Conservation (phyloP, 495 filamentous ascomycete species). For the Endocarpon pusillum region DNA sequence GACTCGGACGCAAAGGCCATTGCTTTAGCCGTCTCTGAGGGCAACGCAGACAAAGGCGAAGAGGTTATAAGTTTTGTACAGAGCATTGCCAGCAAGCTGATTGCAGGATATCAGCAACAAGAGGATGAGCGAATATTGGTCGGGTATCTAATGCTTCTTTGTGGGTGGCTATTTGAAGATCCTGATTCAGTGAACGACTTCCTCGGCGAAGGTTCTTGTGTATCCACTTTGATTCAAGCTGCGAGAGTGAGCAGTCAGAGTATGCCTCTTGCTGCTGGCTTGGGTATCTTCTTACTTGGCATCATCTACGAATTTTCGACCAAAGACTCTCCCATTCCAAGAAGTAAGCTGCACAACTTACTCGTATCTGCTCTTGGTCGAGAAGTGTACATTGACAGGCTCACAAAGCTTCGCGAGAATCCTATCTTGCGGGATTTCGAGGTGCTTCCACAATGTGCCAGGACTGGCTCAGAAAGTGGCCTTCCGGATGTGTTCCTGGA, state of each 20-base stretch:
- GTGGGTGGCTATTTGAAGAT: slow-evolving; percentile 86
- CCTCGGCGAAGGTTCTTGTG: slow-evolving; percentile 80
- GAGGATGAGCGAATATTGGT: slow-evolving; percentile 71
- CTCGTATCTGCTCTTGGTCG: slow-evolving; percentile 65
- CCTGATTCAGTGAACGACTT: slow-evolving; percentile 85
- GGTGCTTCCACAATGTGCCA: slow-evolving; percentile 54
- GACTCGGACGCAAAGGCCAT: slow-evolving; percentile 61
- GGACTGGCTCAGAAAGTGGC: slow-evolving; percentile 33
- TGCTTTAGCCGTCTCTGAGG: slow-evolving; percentile 71
- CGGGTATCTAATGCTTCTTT: slow-evolving; percentile 84
- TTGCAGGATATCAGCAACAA: slow-evolving; percentile 51
- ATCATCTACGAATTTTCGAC: slow-evolving; percentile 95
- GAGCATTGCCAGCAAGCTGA: slow-evolving; percentile 62
- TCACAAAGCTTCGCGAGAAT: slow-evolving; percentile 60
- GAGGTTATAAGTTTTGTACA: slow-evolving; percentile 94
- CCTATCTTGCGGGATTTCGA: slow-evolving; percentile 86
- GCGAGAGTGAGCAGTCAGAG: slow-evolving; percentile 41
- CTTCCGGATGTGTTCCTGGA: slow-evolving; percentile 80
- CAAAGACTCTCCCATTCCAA: slow-evolving; percentile 82
- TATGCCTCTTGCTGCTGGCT: slow-evolving; percentile 53
- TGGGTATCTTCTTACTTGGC: slow-evolving; percentile 70
- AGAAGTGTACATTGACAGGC: slow-evolving; percentile 75
- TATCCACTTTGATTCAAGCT: slow-evolving; percentile 69
- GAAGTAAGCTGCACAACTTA: slow-evolving; percentile 65
- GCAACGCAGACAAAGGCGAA: slow-evolving; percentile 77